These are phyloP conservation scores for Colletotrichum falcatum DNA, from an alignment of 2,329 filamentous ascomycete species.

Conservation along the genomic window DNA sequence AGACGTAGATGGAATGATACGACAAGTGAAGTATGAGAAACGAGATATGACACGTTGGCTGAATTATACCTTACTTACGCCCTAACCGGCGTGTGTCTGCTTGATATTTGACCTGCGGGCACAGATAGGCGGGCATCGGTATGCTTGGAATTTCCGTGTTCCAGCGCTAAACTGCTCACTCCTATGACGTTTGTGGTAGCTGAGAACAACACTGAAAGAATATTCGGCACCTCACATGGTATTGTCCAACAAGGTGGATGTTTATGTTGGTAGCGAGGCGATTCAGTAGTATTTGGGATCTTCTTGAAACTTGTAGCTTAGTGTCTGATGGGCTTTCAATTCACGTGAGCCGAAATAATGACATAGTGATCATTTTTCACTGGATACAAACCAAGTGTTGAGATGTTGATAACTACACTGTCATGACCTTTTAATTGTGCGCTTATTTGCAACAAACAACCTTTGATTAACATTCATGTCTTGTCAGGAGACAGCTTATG, in stretches of 20 bases:
- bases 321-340: too few species aligned
- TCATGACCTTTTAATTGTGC: too few species aligned
- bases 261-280: not conserved
- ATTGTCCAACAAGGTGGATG: not conserved
- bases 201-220: not conserved
- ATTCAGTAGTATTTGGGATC: too few species aligned
- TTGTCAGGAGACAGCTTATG: too few species aligned
- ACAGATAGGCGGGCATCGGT: not conserved
- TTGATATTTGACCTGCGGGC: not conserved
- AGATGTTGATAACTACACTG: too few species aligned
- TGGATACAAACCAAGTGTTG: too few species aligned
- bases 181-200: not conserved
- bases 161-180: not conserved
- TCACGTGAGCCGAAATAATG: too few species aligned
- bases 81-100: not conserved
- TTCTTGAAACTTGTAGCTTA: too few species aligned
- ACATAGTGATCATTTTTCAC: too few species aligned
- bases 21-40: not conserved
- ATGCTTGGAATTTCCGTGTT: not conserved
- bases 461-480: too few species aligned
- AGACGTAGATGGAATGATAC: not conserved
- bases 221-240: not conserved
- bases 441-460: too few species aligned
- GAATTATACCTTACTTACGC: too few species aligned
- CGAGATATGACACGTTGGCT: not conserved